These are phyloP conservation scores for Solanum clarkiae DNA, from an alignment of 257 asterid species.

Conservation along the genomic window DNA sequence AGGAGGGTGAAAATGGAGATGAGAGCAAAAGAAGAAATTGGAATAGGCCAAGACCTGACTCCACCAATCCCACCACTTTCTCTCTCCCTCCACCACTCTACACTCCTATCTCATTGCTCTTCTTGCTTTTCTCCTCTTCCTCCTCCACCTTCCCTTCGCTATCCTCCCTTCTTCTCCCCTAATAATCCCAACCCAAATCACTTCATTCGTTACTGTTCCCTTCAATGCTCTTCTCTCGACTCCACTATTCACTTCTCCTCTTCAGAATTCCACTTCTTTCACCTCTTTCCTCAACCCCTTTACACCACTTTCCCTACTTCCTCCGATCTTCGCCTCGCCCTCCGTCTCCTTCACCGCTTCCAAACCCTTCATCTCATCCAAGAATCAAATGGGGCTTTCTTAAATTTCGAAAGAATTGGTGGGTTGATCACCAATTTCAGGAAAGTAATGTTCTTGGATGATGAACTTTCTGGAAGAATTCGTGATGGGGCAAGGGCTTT, in stretches of 20 bases:
- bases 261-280: constrained; percentile 28
- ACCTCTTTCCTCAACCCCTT: constrained; percentile 21
- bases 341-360: constrained; percentile 42
- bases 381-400: background rate
- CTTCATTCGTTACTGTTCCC: constrained; percentile 53
- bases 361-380: background rate
- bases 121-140: constrained; percentile 51
- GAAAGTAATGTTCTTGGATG: constrained; percentile 1
- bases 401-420: constrained; percentile 21
- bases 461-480: constrained; percentile 22
- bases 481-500: constrained; percentile 33
- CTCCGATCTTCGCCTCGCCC: constrained; percentile 63
- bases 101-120: constrained; percentile 51
- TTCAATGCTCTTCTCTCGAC: constrained; percentile 48
- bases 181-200: constrained; percentile 7
- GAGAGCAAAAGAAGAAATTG: constrained; percentile 31
- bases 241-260: constrained; percentile 44
- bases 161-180: constrained; percentile 1
- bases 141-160: background rate
- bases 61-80: constrained; percentile 59
- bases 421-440: constrained; percentile 67
- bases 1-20: constrained; percentile 28
- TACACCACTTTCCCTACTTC: constrained; percentile 22
- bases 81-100: constrained; percentile 46
- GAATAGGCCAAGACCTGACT: constrained; percentile 46